Evolutionary conservation across 495 filamentous ascomycete species (phyloP).

Genomic region (Podospora sp.): DNA sequence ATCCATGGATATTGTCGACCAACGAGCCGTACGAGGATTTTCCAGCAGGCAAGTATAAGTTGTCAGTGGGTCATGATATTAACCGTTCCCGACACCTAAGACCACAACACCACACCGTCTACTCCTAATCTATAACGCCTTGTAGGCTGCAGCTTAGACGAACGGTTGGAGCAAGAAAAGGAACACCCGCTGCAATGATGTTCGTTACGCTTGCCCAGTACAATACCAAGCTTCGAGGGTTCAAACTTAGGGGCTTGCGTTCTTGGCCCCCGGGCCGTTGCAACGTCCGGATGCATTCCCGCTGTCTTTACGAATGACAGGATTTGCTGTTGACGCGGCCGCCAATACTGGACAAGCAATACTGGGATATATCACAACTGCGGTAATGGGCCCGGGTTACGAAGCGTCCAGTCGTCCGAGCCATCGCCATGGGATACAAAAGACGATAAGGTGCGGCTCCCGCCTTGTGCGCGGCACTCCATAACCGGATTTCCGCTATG

Average conservation of each 20-base stretch:
- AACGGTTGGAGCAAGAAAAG: neutral
- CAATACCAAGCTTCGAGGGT: neutral
- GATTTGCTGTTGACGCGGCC: neutral
- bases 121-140: neutral
- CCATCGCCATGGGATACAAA: neutral
- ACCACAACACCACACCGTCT: neutral
- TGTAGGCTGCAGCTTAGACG: neutral
- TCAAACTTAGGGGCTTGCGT: neutral
- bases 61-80: neutral
- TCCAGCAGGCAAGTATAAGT: neutral
- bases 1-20: neutral
- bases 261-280: neutral
- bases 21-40: neutral
- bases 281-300: neutral
- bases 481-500: neutral
- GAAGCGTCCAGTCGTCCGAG: neutral
- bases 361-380: neutral
- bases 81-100: neutral
- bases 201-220: neutral
- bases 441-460: constrained; percentile 7
- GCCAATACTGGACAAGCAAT: neutral
- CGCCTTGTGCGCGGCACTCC: neutral
- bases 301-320: neutral
- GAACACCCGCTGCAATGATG: neutral
- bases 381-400: neutral